Evolutionary conservation across 2,329 filamentous ascomycete genomes (phyloP).

Genomic region (Plectosphaerella cucumerina): DNA sequence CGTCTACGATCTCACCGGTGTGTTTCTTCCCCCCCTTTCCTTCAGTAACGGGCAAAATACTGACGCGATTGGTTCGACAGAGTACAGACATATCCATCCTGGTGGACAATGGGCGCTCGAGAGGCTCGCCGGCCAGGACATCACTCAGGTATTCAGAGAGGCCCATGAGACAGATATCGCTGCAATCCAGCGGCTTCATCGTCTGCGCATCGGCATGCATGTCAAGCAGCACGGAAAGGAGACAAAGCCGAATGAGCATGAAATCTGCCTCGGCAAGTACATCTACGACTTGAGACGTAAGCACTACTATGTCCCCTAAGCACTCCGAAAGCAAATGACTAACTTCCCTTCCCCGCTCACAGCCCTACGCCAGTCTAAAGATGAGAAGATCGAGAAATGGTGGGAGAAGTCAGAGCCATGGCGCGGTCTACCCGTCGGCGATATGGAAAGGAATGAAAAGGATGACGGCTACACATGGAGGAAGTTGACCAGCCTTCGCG

Average conservation of each 20-base stretch:
- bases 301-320: no score
- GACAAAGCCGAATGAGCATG: no score
- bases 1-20: conserved; percentile 8
- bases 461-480: no score
- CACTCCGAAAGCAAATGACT: no score
- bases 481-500: no score
- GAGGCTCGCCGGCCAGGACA: background rate
- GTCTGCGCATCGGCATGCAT: no score
- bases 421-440: no score
- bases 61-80: background rate
- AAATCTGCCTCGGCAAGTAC: no score
- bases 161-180: background rate
- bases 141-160: background rate
- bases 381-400: background rate
- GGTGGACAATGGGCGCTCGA: background rate
- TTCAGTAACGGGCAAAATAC: rapidly evolving
- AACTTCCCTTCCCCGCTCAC: no score
- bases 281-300: no score
- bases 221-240: no score
- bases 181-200: no score
- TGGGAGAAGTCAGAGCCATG: background rate
- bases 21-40: background rate
- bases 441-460: background rate
- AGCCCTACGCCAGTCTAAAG: background rate
- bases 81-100: conserved; percentile 3